Evolutionary conservation across 2,329 filamentous ascomycete species (phyloP).

Genomic region (Cadophora sp.): DNA sequence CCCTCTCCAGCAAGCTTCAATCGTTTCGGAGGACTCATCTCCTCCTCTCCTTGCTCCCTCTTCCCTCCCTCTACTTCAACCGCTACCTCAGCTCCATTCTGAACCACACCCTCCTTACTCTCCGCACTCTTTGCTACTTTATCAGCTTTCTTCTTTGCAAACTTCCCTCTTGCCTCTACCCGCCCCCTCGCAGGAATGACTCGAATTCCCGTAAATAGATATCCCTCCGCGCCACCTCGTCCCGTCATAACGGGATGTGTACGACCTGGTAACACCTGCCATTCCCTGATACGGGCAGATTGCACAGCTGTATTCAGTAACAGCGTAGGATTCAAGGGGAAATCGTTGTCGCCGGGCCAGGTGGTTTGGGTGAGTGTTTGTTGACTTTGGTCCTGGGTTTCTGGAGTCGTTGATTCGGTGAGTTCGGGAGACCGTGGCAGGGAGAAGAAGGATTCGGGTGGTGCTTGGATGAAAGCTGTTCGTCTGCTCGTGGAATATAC

Average conservation of each 20-base stretch:
- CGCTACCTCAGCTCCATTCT: neutral
- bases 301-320: conserved; percentile 82
- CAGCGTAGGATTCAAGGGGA: conserved; percentile 85
- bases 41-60: neutral
- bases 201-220: conserved; percentile 82
- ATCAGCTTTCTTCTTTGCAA: conserved; percentile 45
- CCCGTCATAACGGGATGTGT: conserved; percentile 96
- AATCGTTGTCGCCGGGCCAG: conserved; percentile 73
- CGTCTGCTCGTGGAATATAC: conserved; percentile 82
- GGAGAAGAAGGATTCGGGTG: conserved; percentile 53
- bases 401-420: neutral
- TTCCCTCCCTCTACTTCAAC: neutral
- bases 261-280: conserved; percentile 90
- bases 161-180: conserved; percentile 83
- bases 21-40: neutral
- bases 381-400: conserved; percentile 51
- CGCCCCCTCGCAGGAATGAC: conserved; percentile 81
- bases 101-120: conserved; percentile 3
- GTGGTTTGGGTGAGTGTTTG: conserved; percentile 45
- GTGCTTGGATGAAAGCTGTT: conserved; percentile 71
- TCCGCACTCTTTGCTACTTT: conserved; percentile 9
- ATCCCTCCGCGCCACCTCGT: conserved; percentile 87
- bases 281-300: conserved; percentile 77
- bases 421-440: conserved; percentile 47
- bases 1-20: neutral